These are phyloP conservation scores for Elaphomyces granulatus DNA, from an alignment of 495 filamentous ascomycete species.

Conservation along the genomic window DNA sequence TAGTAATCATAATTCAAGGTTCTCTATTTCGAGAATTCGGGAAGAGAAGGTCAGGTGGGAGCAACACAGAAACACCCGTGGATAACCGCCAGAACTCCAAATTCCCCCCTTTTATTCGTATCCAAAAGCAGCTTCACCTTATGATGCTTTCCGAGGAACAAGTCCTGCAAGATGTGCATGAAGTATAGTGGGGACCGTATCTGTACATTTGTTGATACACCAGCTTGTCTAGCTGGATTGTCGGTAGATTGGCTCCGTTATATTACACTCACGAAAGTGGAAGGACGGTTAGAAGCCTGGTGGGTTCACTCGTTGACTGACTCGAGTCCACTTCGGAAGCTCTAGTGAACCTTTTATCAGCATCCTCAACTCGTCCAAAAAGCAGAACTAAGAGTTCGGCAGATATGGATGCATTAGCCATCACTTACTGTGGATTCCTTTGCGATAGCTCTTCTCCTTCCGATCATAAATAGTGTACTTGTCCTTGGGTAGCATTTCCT, in stretches of 20 bases:
- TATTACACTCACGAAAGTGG: not conserved
- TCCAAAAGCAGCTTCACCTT: too few species aligned
- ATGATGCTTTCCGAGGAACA: too few species aligned
- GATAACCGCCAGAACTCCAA: not conserved
- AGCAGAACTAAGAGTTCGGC: too few species aligned
- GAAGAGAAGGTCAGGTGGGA: too few species aligned
- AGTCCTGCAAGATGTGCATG: too few species aligned
- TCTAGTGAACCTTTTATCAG: slow-evolving; percentile 35
- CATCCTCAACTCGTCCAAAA: slow-evolving; percentile 1
- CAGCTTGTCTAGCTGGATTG: too few species aligned
- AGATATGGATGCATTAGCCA: not conserved
- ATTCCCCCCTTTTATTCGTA: not conserved
- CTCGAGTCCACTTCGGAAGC: slow-evolving; percentile 89
- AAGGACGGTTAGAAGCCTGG: slow-evolving; percentile 60
- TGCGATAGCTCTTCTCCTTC: slow-evolving; percentile 89
- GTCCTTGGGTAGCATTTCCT: slow-evolving; percentile 89
- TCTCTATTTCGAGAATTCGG: too few species aligned
- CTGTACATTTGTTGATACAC: too few species aligned
- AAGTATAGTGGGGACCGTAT: too few species aligned
- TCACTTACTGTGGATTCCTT: slow-evolving; percentile 87
- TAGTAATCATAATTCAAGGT: too few species aligned
- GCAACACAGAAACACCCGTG: too few species aligned
- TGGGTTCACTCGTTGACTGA: slow-evolving; percentile 83
- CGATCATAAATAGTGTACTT: slow-evolving; percentile 98
- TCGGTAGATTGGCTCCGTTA: not conserved